Evolutionary conservation across 768 basidiomycete genomes (phyloP).

Genomic region (Pleurotus tuoliensis): DNA sequence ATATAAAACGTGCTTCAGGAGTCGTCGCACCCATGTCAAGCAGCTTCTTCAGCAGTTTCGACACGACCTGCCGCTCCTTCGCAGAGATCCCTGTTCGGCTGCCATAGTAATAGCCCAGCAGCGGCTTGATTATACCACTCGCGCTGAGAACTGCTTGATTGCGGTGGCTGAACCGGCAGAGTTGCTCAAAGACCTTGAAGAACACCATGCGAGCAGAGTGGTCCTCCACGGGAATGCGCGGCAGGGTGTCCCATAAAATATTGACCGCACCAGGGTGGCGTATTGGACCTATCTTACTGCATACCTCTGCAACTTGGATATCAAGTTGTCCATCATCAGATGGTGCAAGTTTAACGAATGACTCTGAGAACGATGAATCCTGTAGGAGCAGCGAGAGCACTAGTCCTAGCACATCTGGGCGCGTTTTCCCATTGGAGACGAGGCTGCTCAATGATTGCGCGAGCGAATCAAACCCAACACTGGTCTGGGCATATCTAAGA

Average conservation of each 20-base stretch:
- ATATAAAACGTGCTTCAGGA: constrained; percentile 57
- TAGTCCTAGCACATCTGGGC: constrained; percentile 59
- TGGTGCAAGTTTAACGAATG: constrained; percentile 48
- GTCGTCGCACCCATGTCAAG: constrained; percentile 74
- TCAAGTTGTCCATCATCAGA: constrained; percentile 34
- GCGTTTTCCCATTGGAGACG: constrained; percentile 39
- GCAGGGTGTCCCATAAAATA: constrained; percentile 52
- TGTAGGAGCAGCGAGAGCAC: constrained; percentile 64
- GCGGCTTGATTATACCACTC: constrained; percentile 48
- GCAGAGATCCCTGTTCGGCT: constrained; percentile 22
- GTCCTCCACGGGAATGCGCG: constrained; percentile 30
- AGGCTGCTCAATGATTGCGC: constrained; percentile 55
- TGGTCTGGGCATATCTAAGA: constrained; percentile 27
- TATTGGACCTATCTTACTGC: constrained; percentile 45
- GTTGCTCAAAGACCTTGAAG: constrained; percentile 59
- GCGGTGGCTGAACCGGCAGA: constrained; percentile 58
- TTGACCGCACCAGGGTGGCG: constrained; percentile 56
- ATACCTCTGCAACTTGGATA: constrained; percentile 35
- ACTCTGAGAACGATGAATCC: constrained; percentile 53
- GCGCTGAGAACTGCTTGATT: constrained; percentile 68
- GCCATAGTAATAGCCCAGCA: constrained; percentile 38
- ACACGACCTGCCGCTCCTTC: constrained; percentile 51
- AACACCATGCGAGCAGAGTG: constrained; percentile 45
- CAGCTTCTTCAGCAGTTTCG: constrained; percentile 62
- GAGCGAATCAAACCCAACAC: constrained; percentile 65